Conservation (phyloP, 768 basidiomycete species). For the Collybia nuda region DNA sequence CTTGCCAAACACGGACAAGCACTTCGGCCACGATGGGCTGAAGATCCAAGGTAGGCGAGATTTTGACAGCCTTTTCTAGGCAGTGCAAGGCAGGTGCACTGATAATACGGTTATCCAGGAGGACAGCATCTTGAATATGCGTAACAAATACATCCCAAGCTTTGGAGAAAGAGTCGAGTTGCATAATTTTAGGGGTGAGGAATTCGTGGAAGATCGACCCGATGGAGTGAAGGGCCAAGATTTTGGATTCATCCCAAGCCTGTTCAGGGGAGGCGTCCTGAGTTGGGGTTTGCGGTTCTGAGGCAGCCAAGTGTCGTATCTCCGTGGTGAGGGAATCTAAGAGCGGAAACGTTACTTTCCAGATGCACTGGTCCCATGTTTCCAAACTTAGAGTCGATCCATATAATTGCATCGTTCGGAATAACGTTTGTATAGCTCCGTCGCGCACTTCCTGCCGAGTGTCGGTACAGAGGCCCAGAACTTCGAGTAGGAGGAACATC, state of each 20-base stretch:
- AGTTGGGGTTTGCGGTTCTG: conserved; percentile 8
- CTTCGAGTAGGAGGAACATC: conserved; percentile 87
- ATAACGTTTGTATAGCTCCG: conserved; percentile 93
- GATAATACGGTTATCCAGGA: conserved; percentile 64
- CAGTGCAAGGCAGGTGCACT: conserved; percentile 86
- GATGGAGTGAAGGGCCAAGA: conserved; percentile 79
- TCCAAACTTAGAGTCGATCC: conserved; percentile 79
- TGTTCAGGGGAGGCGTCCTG: conserved; percentile 25
- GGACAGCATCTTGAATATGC: conserved; percentile 69
- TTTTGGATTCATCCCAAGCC: conserved; percentile 87
- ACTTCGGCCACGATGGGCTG: conserved; percentile 42
- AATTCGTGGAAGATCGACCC: conserved; percentile 86
- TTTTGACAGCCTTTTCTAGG: conserved; percentile 75
- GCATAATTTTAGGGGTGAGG: conserved; percentile 69
- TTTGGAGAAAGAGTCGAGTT: conserved; percentile 63
- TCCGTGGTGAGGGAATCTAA: conserved; percentile 66
- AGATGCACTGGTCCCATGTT: conserved; percentile 91
- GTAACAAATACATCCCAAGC: conserved; percentile 77
- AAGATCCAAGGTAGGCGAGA: conserved; percentile 44
- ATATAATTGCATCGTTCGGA: conserved; percentile 91
- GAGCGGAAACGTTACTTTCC: conserved; percentile 87
- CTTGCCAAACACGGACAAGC: conserved; percentile 68
- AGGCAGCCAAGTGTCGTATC: conserved; percentile 41
- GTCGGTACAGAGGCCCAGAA: conserved; percentile 82
- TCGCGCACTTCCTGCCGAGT: conserved; percentile 84